These are phyloP conservation scores for Trichoderma hamatum DNA, from an alignment of 2,329 filamentous ascomycete species.

Conservation along the genomic window DNA sequence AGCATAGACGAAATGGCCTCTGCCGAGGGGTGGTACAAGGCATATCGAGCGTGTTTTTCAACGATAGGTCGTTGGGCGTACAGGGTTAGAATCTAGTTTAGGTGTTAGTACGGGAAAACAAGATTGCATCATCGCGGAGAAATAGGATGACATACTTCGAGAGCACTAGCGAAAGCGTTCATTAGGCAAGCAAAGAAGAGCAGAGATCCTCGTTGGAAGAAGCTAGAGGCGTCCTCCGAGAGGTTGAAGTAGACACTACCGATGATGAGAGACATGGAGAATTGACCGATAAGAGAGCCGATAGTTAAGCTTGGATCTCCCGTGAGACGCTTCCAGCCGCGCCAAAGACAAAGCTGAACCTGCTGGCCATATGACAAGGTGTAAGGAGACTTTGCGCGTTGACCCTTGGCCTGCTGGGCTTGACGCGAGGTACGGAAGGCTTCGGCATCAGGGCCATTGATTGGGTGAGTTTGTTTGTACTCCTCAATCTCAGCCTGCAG, in stretches of 20 bases:
- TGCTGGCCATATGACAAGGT: slow-evolving; percentile 79
- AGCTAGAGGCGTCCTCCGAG: slow-evolving; percentile 64
- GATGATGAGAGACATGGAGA: slow-evolving; percentile 75
- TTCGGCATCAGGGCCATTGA: slow-evolving; percentile 59
- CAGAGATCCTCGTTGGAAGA: slow-evolving; percentile 77
- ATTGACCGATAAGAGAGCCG: slow-evolving; percentile 70
- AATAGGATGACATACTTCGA: slow-evolving; percentile 59
- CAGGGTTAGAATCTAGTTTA: slow-evolving; percentile 71
- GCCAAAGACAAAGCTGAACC: slow-evolving; percentile 75
- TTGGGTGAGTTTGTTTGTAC: slow-evolving; percentile 57
- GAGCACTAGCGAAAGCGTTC: slow-evolving; percentile 79
- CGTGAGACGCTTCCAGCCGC: slow-evolving; percentile 75
- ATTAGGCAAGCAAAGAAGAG: slow-evolving; percentile 87
- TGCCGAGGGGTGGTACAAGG: slow-evolving; percentile 85
- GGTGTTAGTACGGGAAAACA: not conserved
- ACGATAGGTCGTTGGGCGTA: slow-evolving; percentile 91
- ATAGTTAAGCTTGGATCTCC: slow-evolving; percentile 78
- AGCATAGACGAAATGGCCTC: slow-evolving; percentile 89
- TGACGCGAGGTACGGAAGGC: slow-evolving; percentile 59
- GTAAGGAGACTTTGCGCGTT: slow-evolving; percentile 74
- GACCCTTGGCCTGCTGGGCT: slow-evolving; percentile 58
- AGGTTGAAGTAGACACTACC: slow-evolving; percentile 82
- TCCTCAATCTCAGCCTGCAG: slow-evolving; percentile 59
- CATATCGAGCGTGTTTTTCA: slow-evolving; percentile 85
- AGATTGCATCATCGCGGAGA: not conserved